Conservation (phyloP, 1,139 yeast genomes). For the Taphrina confusa region DNA sequence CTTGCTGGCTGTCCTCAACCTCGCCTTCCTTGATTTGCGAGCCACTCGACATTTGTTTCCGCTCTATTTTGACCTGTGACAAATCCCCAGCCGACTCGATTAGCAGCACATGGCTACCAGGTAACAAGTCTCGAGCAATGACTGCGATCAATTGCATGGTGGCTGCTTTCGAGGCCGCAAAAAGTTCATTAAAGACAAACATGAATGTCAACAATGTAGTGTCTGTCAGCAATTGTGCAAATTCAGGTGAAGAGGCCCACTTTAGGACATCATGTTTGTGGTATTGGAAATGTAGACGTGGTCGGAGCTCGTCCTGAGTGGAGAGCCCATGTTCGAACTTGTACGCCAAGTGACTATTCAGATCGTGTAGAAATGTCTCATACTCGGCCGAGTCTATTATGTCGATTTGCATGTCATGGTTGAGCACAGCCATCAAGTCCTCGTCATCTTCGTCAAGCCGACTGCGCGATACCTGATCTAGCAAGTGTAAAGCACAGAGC, state of each 20-base stretch:
- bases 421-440: constrained; percentile 9
- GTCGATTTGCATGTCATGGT: constrained; percentile 13
- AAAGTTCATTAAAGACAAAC: constrained; percentile 33
- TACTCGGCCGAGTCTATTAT: constrained; percentile 26
- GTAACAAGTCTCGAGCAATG: constrained; percentile 5
- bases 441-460: constrained; percentile 22
- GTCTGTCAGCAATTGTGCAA: constrained; percentile 8
- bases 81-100: constrained; percentile 32
- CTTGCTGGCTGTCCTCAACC: background rate
- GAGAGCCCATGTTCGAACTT: too few relatives aligned
- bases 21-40: background rate
- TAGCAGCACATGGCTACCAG: constrained; percentile 28
- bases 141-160: constrained; percentile 23
- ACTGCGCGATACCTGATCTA: background rate
- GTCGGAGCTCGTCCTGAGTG: background rate
- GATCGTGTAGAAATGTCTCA: background rate
- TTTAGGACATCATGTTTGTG: constrained; percentile 20
- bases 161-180: constrained; percentile 23
- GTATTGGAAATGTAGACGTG: background rate
- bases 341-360: background rate
- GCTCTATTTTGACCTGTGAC: constrained; percentile 23
- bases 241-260: background rate
- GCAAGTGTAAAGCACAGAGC: constrained; percentile 19
- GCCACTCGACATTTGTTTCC: background rate
- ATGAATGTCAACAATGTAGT: constrained; percentile 29